Base-by-base conservation (phyloP, 805 yeast species). In the Jamesozyma hellenica region DNA sequence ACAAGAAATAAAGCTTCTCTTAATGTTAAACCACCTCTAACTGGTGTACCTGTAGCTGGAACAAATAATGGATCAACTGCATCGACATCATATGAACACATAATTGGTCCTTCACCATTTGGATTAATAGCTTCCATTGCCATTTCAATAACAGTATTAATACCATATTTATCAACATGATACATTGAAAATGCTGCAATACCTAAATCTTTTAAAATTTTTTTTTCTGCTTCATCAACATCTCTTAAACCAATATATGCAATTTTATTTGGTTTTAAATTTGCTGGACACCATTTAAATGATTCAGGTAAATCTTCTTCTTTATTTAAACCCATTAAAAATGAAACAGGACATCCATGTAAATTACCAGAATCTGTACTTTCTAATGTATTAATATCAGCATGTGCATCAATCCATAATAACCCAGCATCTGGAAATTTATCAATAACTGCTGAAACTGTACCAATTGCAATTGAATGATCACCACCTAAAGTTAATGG, bases 31-130 rank as follows among this genome's bases (percentile, higher is more conserved):
- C 98, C 98, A 48, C 97, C 97, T 60, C 95, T 79, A 13, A 90
- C 98, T 32, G 96, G 90, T 1, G 98, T 92, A 40, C 98, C 98
- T 1, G 98, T 90, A 30, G 96, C 95, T 15, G 96, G 96, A 12
- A 92, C 96, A 56, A 70, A 87, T 45, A 77, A 71, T 35, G 97
- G 97, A 63, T 90, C 98, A 42, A 92, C 80, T 32, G 96, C 96
- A 64, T 90, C 98, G 33, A 90, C 96, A 58, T 90, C 98, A 59
- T 88, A 90, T 21, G 94, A 81, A 48, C 92, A 65, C 67, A 90
- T 96, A 46, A 92, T 72, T 36, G 98, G 97, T 35, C 72, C 63
- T 40, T 71, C 66, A 16, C 76, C 72, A 38, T 75, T 70, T 13
- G 94, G 95, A 63, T 82, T 82, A 51, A 92, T 68, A 23, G 72